Base-by-base conservation (phyloP, 352 stramenopile genomes). In the Pythium periplocum region DNA sequence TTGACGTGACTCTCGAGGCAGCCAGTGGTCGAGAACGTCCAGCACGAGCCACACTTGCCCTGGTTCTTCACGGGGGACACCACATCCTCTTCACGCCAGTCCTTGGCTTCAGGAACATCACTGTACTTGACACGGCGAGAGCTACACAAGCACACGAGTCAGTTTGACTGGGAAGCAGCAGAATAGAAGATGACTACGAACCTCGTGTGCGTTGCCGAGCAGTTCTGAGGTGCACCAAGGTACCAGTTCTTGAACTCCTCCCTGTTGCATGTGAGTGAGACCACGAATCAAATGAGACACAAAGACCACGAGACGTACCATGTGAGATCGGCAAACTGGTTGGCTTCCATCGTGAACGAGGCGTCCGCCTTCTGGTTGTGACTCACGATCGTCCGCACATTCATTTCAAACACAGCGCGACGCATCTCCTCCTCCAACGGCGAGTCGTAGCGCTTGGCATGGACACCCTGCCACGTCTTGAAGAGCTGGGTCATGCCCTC, bases 41-140 rank as follows among this genome's bases (percentile, higher is more conserved):
- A 99, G 81, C 97, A 99, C 44, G 93, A 98, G 48, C 97, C 97
- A 70, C 97, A 99, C 37, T 91, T 82, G 51, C 95, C 97, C 70
- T 99, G 97, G 68, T 99, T 98, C 74, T 99, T 99, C 4, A 99
- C 93, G 1, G 84, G 79, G 10, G 96, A 98, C 7, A 99, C 96
- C 10, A 78, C 88, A 48, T 95, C 97, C 45, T 96, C 78, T 3
- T 55, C 58, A 48, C 82, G 74, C 97, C 97, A 99, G 80, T 99
- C 94, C 37, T 98, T 91, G 50, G 86, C 69, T 2, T 82, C 69
- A 0, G 93, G 91, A 2, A 96, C 70, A n/a, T 83, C 61, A 2
- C 30, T 50, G 43, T 74, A 78, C 43, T 55, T 33, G 4, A 71
- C 45, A 34, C 36, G 30, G 38, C 38, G 12, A 42, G 38, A 12